Evolutionary conservation across 2,329 filamentous ascomycete species (phyloP), one percentile per base, ranked within the genome.

Genomic region (Ilyonectria mors-panacis): DNA sequence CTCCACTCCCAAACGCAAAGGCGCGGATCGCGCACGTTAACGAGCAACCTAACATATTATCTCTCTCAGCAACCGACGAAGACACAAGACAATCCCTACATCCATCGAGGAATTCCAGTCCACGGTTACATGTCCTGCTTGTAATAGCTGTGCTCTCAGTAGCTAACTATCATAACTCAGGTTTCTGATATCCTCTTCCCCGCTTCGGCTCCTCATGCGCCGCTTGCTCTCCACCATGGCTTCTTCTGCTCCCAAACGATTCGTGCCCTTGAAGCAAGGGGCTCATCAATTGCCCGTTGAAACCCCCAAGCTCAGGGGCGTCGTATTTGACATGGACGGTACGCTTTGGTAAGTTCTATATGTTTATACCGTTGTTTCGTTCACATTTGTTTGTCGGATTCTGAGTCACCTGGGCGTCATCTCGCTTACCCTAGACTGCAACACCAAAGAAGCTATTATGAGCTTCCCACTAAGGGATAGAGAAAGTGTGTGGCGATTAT

Each of bases 311-410:
- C 80, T 92, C 30, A 84, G 85, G 67, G 90, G 90, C 4, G 82
- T 92, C 2, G 86, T 98, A 15, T 98, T 98, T 81, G 95, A 99
- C 82, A 93, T 99, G 70, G 95, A 99, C 80, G 95, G 95, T 4
- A 99, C 95, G 26, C 82, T 98, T 67, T 98, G 92, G 95, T 97
- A 82, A 83, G 91, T 85, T 21, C 50, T 55, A 45, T 37, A 63
- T 60, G 55, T 57, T 47, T 35, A 47, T 45, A n/a, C n/a, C 35
- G 10, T 21, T 15, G 23, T 17, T 44, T 56, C 19, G 6, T 39
- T 10, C 12, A 33, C 2, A 7, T 2, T 35, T 44, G 37, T 23
- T 28, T 35, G 30, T 10, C 26, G 37, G 13, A 2, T 45, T 23
- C 28, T 45, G 30, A 53, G 35, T 53, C 53, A 53, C 42, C 50